Evolutionary conservation across 805 yeast genomes (phyloP).

Genomic region (Lachancea sp.): DNA sequence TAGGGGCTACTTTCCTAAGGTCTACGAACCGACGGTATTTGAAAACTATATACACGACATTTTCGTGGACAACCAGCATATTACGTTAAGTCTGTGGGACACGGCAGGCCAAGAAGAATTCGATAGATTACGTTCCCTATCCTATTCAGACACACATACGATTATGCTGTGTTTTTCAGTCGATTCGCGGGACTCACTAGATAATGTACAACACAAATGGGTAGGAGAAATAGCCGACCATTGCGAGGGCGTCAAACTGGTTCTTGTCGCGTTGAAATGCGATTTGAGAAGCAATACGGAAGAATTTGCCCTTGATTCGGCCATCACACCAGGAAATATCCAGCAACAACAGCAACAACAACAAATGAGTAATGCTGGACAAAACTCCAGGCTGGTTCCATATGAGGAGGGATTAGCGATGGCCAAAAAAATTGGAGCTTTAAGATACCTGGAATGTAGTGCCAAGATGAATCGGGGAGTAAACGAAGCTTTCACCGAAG

Average conservation of each 20-base stretch:
- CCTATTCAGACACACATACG: slow-evolving; percentile 93
- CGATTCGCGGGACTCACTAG: slow-evolving; percentile 89
- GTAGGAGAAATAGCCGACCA: slow-evolving; percentile 95
- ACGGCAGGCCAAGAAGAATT: slow-evolving; percentile 99
- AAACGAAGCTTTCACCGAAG: slow-evolving; percentile 98
- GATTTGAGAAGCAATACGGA: slow-evolving; percentile 67
- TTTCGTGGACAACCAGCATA: slow-evolving; percentile 88
- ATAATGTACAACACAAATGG: slow-evolving; percentile 94
- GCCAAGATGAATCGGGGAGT: slow-evolving; percentile 96
- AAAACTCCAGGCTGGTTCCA: slow-evolving; percentile 51
- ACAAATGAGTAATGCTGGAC: slow-evolving; percentile 26
- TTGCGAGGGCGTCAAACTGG: slow-evolving; percentile 92
- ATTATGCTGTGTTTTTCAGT: slow-evolving; percentile 94
- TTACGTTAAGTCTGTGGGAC: slow-evolving; percentile 93
- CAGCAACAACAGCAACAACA: slow-evolving; percentile 23
- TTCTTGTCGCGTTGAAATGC: slow-evolving; percentile 89
- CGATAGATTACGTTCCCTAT: slow-evolving; percentile 84
- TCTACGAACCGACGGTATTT: slow-evolving; percentile 95
- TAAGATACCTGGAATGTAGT: slow-evolving; percentile 91
- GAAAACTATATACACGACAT: slow-evolving; percentile 97
- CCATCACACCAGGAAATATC: slow-evolving; percentile 25
- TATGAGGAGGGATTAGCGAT: slow-evolving; percentile 92
- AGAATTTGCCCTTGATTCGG: slow-evolving; percentile 26
- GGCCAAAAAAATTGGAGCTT: slow-evolving; percentile 89
- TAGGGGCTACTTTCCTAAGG: slow-evolving; percentile 96